Evolutionary conservation across 2,329 filamentous ascomycete species (phyloP).

Genomic region (Xylaria hypoxylon): DNA sequence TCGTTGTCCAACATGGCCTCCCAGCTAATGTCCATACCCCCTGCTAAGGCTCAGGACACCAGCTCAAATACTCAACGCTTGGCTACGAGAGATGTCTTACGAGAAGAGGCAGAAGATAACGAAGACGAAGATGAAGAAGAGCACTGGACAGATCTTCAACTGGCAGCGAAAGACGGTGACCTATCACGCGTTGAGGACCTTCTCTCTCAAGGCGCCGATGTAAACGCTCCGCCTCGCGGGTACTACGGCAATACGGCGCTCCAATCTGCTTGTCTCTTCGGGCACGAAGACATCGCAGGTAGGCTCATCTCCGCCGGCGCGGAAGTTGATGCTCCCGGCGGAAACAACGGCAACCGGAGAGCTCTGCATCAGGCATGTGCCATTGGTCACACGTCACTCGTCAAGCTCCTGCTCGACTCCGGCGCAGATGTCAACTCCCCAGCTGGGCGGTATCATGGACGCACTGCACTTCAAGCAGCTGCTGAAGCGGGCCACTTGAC

Average conservation of each 20-base stretch:
- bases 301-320: constrained; percentile 42
- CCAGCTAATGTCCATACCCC: constrained; percentile 26
- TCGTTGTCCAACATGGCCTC: constrained; percentile 27
- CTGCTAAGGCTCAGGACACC: not conserved
- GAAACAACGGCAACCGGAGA: constrained; percentile 52
- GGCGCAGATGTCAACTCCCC: constrained; percentile 45
- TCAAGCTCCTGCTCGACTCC: constrained; percentile 42
- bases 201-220: constrained; percentile 46
- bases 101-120: constrained; percentile 14
- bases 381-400: constrained; percentile 38
- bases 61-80: constrained; percentile 3
- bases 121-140: constrained; percentile 46
- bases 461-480: constrained; percentile 54
- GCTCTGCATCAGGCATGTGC: constrained; percentile 53
- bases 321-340: constrained; percentile 47
- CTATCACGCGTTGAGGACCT: constrained; percentile 44
- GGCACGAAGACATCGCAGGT: constrained; percentile 41
- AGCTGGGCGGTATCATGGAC: constrained; percentile 48
- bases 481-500: constrained; percentile 48
- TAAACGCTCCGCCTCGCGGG: constrained; percentile 44
- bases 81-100: not conserved
- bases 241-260: constrained; percentile 49
- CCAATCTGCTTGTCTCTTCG: constrained; percentile 47
- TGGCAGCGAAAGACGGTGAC: constrained; percentile 51
- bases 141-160: constrained; percentile 53